A percentile compares a stretch with the other conserved stretches of the same genome.
Evolutionary conservation across 345 rosid genomes (phyloP).

Genomic region (Gossypium stocksii): DNA sequence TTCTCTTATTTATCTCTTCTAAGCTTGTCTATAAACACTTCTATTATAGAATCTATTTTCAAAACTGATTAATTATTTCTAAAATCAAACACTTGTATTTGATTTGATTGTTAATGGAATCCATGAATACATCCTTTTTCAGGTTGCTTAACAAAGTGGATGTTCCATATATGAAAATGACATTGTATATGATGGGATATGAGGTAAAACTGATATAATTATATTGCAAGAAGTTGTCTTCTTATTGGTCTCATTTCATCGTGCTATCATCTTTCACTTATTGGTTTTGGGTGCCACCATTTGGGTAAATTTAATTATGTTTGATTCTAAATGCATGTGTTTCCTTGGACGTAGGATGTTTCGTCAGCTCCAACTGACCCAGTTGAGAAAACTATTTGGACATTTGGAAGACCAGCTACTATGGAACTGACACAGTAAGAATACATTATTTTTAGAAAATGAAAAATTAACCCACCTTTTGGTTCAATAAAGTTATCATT

Average conservation of each 20-base stretch:
- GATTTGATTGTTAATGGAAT: too few relatives aligned
- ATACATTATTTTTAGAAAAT: not conserved
- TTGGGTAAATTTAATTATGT: not conserved
- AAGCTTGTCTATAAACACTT: too few relatives aligned
- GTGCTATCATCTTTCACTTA: too few relatives aligned
- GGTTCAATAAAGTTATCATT: not conserved
- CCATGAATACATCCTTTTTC: not conserved
- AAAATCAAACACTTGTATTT: too few relatives aligned
- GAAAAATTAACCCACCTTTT: too few relatives aligned
- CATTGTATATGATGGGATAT: constrained; percentile 84
- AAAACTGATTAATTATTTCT: too few relatives aligned
- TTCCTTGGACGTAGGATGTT: constrained; percentile 44
- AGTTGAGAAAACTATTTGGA: constrained; percentile 81
- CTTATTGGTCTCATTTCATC: too few relatives aligned
- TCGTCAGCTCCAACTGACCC: constrained; percentile 69
- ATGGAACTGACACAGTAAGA: constrained; percentile 87
- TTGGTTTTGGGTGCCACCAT: not conserved
- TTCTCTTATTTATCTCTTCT: not conserved
- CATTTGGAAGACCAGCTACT: constrained; percentile 70
- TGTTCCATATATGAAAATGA: constrained; percentile 86
- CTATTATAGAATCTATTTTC: too few relatives aligned
- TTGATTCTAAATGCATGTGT: not conserved
- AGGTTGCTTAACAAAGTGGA: constrained; percentile 89
- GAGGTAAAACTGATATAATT: constrained; percentile 47
- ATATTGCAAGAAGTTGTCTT: not conserved